phyloP scores from a whole-genome alignment of 805 yeast genomes.

The Saccharomycopsis fodiens region DNA sequence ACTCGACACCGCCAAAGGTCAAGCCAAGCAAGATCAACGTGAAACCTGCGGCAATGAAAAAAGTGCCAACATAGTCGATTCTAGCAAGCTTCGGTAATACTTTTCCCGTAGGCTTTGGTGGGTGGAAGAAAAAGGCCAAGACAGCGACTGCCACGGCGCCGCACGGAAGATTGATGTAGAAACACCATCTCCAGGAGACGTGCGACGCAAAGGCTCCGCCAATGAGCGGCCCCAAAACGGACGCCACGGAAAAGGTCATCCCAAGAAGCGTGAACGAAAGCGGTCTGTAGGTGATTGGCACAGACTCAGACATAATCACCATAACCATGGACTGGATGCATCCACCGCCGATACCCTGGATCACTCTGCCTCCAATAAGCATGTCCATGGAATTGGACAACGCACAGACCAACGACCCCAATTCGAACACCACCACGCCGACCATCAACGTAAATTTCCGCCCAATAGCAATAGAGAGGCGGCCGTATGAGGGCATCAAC shows the following conservation, averaged over 20 bases:
- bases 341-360: slow-evolving; percentile 68
- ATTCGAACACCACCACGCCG: slow-evolving; percentile 47
- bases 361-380: slow-evolving; percentile 63
- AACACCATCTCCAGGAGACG: slow-evolving; percentile 72
- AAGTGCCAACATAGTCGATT: background rate
- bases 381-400: slow-evolving; percentile 45
- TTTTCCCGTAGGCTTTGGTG: background rate
- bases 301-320: slow-evolving; percentile 45
- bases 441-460: slow-evolving; percentile 41
- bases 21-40: slow-evolving; percentile 33
- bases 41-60: slow-evolving; percentile 2
- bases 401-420: slow-evolving; percentile 57
- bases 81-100: background rate
- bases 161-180: slow-evolving; percentile 60
- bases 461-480: slow-evolving; percentile 48
- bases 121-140: slow-evolving; percentile 20
- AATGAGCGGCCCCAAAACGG: slow-evolving; percentile 53
- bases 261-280: background rate
- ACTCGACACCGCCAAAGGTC: slow-evolving; percentile 46
- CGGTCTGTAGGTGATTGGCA: background rate
- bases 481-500: slow-evolving; percentile 51
- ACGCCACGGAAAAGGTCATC: slow-evolving; percentile 26
- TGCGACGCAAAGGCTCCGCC: slow-evolving; percentile 59
- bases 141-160: slow-evolving; percentile 44
- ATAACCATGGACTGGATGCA: slow-evolving; percentile 52